A percentile compares a stretch with the other conserved stretches of the same genome.
phyloP scores from a whole-genome alignment of 2,329 filamentous ascomycete genomes.

The Phaeosphaeriaceae sp. region DNA sequence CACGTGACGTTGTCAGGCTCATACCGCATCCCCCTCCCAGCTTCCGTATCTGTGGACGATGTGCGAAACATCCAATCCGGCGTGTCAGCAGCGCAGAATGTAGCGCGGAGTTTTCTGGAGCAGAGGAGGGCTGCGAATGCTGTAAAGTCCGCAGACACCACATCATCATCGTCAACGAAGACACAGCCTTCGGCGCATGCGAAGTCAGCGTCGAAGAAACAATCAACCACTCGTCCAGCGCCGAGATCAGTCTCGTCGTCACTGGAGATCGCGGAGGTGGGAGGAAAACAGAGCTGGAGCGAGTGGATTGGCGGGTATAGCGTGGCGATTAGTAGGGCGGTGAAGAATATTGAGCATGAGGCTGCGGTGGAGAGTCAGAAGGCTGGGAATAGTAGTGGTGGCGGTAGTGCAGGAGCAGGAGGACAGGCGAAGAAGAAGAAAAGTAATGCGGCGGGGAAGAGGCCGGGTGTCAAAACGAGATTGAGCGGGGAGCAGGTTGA shows the following conservation, averaged over 20 bases:
- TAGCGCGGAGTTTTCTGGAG: conserved; percentile 42
- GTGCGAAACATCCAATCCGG: conserved; percentile 45
- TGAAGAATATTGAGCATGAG: conserved; percentile 47
- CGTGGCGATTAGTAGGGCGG: conserved; percentile 43
- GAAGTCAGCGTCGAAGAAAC: too few relatives aligned
- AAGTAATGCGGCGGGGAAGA: conserved; percentile 9
- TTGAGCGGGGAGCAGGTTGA: conserved; percentile 35
- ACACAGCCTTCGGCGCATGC: background rate
- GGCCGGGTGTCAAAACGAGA: conserved; percentile 19
- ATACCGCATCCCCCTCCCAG: conserved; percentile 46
- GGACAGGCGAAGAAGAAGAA: conserved; percentile 12
- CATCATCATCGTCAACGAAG: conserved; percentile 7
- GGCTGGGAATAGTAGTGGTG: conserved; percentile 4
- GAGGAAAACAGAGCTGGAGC: conserved; percentile 40
- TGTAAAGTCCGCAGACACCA: background rate
- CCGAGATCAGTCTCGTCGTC: conserved; percentile 15
- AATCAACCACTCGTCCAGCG: too few relatives aligned
- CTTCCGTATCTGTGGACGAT: conserved; percentile 39
- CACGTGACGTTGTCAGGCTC: conserved; percentile 44
- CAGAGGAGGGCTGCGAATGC: conserved; percentile 28
- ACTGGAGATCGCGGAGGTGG: conserved; percentile 20
- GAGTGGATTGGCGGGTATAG: conserved; percentile 50
- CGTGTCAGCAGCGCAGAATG: conserved; percentile 43
- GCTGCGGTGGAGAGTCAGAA: conserved; percentile 41
- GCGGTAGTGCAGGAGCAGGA: conserved; percentile 8